Evolutionary conservation across 768 basidiomycete genomes (phyloP).

Genomic region (Rhodocollybia butyracea): DNA sequence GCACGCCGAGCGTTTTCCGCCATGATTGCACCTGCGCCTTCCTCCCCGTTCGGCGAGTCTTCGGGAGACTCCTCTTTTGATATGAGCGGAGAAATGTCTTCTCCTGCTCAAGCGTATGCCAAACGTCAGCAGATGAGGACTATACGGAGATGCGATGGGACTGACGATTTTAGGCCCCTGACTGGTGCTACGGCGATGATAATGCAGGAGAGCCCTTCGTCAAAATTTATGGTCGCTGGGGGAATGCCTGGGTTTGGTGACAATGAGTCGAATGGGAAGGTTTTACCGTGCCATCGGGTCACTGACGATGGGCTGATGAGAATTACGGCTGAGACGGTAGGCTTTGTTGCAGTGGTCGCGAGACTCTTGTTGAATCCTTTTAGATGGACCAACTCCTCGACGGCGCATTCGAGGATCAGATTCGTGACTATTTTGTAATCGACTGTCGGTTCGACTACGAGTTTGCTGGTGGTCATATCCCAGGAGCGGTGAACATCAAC

Average conservation of each 20-base stretch:
- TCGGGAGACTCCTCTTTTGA: slow-evolving; percentile 63
- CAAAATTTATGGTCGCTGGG: slow-evolving; percentile 45
- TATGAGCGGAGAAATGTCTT: slow-evolving; percentile 64
- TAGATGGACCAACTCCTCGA: slow-evolving; percentile 79
- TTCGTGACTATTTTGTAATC: slow-evolving; percentile 75
- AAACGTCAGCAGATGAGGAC: slow-evolving; percentile 76
- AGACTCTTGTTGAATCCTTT: slow-evolving; percentile 13
- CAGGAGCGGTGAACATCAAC: slow-evolving; percentile 89
- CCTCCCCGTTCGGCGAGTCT: slow-evolving; percentile 41
- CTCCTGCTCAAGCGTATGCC: slow-evolving; percentile 78
- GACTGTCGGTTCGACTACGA: slow-evolving; percentile 99
- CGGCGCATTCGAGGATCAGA: slow-evolving; percentile 63
- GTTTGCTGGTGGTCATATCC: slow-evolving; percentile 89
- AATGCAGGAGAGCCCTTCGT: slow-evolving; percentile 54
- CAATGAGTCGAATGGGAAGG: slow-evolving; percentile 90
- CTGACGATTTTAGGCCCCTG: slow-evolving; percentile 73
- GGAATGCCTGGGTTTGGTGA: slow-evolving; percentile 88
- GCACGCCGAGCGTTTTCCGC: slow-evolving; percentile 76
- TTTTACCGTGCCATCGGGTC: slow-evolving; percentile 90
- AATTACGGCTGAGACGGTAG: slow-evolving; percentile 75
- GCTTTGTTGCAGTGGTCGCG: slow-evolving; percentile 21
- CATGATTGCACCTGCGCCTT: slow-evolving; percentile 60
- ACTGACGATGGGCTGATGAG: slow-evolving; percentile 95
- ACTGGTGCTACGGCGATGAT: slow-evolving; percentile 61
- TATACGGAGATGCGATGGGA: slow-evolving; percentile 75